Conservation (phyloP, 2,329 filamentous ascomycete genomes). For the Neopestalotiopsis sp. region DNA sequence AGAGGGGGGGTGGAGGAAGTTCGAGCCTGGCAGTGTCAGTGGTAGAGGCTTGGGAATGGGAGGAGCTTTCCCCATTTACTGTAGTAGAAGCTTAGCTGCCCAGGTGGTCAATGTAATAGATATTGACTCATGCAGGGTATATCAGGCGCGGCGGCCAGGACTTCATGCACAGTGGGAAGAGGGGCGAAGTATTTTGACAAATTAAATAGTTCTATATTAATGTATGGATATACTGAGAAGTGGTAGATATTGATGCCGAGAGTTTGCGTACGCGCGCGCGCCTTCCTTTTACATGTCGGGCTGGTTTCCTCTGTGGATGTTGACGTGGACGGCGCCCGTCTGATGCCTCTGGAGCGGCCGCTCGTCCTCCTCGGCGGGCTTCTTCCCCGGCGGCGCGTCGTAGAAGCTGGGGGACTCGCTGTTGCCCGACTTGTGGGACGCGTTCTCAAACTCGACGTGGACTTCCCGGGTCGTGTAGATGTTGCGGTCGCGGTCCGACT, state of each 20-base stretch:
- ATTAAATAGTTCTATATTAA: not conserved
- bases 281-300: not conserved
- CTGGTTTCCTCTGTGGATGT: not conserved
- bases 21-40: too few relatives aligned
- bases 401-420: slow-evolving; percentile 9
- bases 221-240: not conserved
- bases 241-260: not conserved
- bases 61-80: too few relatives aligned
- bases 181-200: too few relatives aligned
- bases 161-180: too few relatives aligned
- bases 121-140: too few relatives aligned
- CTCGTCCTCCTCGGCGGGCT: not conserved
- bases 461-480: slow-evolving; percentile 3
- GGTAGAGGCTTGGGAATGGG: too few relatives aligned
- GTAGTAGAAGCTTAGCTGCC: too few relatives aligned
- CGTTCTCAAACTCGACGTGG: slow-evolving; percentile 11
- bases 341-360: not conserved
- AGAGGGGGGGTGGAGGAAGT: too few relatives aligned
- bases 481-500: slow-evolving; percentile 8
- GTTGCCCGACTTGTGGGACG: slow-evolving; percentile 9
- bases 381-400: not conserved
- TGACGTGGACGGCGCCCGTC: not conserved
- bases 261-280: not conserved
- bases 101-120: too few relatives aligned
- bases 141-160: too few relatives aligned